Evolutionary conservation across 177 flowering plant genomes (phyloP).

Genomic region (Vitis hybrid): DNA sequence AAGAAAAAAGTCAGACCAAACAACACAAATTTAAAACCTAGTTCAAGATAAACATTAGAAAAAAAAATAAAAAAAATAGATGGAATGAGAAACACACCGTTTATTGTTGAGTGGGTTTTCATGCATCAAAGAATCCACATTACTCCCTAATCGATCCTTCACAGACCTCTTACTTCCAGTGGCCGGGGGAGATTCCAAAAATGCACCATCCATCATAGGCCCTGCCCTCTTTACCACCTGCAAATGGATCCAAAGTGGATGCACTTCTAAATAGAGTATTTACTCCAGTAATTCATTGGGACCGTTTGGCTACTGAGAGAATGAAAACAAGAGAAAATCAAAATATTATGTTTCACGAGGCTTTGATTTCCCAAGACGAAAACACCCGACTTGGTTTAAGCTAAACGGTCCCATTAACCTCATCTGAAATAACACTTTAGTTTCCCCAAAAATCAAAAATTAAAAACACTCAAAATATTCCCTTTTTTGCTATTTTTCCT

Average conservation of each 20-base stretch:
- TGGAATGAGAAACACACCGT: slow-evolving; percentile 37
- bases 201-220: slow-evolving; percentile 30
- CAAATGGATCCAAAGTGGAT: not conserved
- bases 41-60: not conserved
- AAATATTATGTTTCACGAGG: not conserved
- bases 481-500: not conserved
- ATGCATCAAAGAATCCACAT: slow-evolving; percentile 28
- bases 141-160: slow-evolving; percentile 71
- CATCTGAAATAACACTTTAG: not conserved
- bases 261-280: not conserved
- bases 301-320: not conserved
- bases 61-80: not conserved
- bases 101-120: slow-evolving; percentile 33
- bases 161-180: slow-evolving; percentile 66
- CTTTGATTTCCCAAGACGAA: not conserved
- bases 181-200: slow-evolving; percentile 27
- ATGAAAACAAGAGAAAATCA: not conserved
- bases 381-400: no score
- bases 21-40: not conserved
- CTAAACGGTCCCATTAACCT: no score
- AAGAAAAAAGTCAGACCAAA: not conserved
- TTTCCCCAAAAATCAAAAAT: not conserved
- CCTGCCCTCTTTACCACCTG: slow-evolving; percentile 72
- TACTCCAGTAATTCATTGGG: not conserved
- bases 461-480: not conserved